Conservation (phyloP, 2,329 filamentous ascomycete species). For the Botrytis paeoniae region DNA sequence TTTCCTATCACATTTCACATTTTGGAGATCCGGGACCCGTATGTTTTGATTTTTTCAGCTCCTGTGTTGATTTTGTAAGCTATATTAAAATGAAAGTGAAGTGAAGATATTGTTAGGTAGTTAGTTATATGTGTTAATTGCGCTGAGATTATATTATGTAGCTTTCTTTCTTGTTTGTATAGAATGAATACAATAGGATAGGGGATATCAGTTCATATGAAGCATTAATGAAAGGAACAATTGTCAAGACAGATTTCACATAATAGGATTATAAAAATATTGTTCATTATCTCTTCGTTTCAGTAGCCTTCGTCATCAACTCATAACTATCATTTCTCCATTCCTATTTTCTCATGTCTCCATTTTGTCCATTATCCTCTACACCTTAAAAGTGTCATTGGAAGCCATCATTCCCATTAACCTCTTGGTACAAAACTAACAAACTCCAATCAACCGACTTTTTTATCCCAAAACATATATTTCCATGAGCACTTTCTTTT, state of each 20-base stretch:
- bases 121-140: background rate
- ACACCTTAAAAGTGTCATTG: too few relatives aligned
- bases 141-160: background rate
- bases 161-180: background rate
- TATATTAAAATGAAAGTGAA: background rate
- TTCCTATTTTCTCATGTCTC: background rate
- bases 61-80: background rate
- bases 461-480: background rate
- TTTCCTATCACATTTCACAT: background rate
- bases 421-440: background rate
- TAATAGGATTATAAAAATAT: background rate
- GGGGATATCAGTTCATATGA: background rate
- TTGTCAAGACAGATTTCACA: accelerated
- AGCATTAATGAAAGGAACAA: too few relatives aligned
- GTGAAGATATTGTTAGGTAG: background rate
- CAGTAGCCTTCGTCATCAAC: background rate
- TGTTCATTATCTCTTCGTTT: background rate
- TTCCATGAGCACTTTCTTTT: background rate
- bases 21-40: too few relatives aligned
- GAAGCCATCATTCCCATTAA: background rate
- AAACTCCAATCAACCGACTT: background rate
- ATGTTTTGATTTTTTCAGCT: background rate
- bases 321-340: background rate
- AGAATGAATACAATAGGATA: background rate
- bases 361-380: background rate